phyloP scores from a whole-genome alignment of 140 eudicot species.

The Artemisia princeps region DNA sequence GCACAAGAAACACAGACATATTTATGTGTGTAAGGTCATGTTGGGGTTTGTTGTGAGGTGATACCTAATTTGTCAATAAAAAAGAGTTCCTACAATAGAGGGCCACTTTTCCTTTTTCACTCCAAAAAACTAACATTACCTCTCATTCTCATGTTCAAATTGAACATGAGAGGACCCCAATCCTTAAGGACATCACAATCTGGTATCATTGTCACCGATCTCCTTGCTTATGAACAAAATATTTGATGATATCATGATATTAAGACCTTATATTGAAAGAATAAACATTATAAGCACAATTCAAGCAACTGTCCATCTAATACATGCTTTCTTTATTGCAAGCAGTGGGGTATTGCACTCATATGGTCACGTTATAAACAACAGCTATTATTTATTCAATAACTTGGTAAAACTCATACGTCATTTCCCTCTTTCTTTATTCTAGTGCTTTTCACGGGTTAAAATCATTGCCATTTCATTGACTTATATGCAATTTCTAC shows the following conservation, averaged over 20 bases:
- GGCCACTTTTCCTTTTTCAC: too few relatives aligned
- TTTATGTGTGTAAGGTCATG: too few relatives aligned
- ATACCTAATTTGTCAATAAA: too few relatives aligned
- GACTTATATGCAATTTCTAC: neutral
- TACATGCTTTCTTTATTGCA: neutral
- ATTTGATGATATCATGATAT: slow-evolving; percentile 1
- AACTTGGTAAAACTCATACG: slow-evolving; percentile 1
- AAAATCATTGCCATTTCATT: slow-evolving; percentile 2
- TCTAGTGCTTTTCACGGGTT: slow-evolving; percentile 18
- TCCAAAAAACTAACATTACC: too few relatives aligned
- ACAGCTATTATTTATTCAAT: neutral
- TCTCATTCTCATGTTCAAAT: too few relatives aligned
- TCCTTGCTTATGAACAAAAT: slow-evolving; percentile 13
- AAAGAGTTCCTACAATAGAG: too few relatives aligned
- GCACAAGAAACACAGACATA: too few relatives aligned
- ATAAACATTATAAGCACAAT: neutral
- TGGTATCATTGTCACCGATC: slow-evolving; percentile 4
- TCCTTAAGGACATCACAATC: neutral
- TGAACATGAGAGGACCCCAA: too few relatives aligned
- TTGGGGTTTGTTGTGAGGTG: too few relatives aligned
- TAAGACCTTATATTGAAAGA: neutral
- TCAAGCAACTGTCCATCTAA: neutral
- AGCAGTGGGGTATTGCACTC: slow-evolving; percentile 6
- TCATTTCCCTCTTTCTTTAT: slow-evolving; percentile 10
- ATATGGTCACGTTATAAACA: neutral